Conservation (phyloP, 1,139 yeast genomes). For the Geotrichum citri-aurantii region DNA sequence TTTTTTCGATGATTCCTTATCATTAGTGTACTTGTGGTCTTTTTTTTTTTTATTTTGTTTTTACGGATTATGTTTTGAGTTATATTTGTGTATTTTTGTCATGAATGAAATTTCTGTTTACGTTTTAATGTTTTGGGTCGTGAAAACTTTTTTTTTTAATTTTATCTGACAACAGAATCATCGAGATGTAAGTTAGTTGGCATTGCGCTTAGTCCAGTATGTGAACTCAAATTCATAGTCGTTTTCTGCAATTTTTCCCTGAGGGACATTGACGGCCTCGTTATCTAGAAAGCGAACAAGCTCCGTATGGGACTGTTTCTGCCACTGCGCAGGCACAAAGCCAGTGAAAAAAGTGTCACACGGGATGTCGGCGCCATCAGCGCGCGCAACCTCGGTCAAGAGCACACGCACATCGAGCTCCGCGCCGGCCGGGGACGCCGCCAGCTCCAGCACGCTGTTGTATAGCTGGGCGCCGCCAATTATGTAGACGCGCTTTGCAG, state of each 20-base stretch:
- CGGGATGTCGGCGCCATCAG: constrained; percentile 21
- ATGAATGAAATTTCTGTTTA: neutral
- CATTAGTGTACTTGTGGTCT: neutral
- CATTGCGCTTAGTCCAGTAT: constrained; percentile 39
- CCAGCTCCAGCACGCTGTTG: constrained; percentile 46
- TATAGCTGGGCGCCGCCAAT: constrained; percentile 95
- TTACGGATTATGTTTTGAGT: neutral
- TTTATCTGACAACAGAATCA: too few species aligned
- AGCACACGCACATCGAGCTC: constrained; percentile 41
- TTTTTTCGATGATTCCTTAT: neutral
- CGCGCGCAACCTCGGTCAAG: constrained; percentile 58
- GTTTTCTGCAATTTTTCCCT: constrained; percentile 44
- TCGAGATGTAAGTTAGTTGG: neutral
- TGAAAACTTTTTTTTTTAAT: neutral
- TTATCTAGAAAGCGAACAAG: constrained; percentile 43
- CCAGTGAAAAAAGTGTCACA: constrained; percentile 62
- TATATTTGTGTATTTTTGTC: neutral
- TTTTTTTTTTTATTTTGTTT: neutral
- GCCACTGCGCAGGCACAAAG: constrained; percentile 34
- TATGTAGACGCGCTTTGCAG: constrained; percentile 48
- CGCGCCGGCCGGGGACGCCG: constrained; percentile 39
- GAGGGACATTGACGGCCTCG: constrained; percentile 36
- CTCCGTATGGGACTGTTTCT: constrained; percentile 32
- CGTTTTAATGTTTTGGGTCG: neutral
- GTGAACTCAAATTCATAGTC: constrained; percentile 48